A percentile compares a stretch with the other conserved stretches of the same genome.
Evolutionary conservation across 371 early-diverging fungal genomes (phyloP).

Genomic region (Rhizomucor miehei): DNA sequence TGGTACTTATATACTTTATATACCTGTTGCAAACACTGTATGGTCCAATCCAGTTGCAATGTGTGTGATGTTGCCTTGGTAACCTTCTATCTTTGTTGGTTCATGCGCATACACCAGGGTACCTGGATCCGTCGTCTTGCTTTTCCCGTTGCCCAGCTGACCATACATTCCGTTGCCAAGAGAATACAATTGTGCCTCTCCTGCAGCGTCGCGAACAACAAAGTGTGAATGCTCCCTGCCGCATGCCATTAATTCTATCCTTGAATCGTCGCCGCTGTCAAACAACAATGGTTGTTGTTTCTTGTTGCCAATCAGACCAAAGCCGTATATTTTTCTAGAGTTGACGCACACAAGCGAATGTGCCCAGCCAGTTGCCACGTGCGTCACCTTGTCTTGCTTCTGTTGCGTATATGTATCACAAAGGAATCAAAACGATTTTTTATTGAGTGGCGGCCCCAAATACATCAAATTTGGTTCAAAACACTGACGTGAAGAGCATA

Average conservation of each 20-base stretch:
- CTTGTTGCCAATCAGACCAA: constrained; percentile 36
- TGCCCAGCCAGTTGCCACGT: constrained; percentile 44
- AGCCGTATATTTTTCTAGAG: constrained; percentile 25
- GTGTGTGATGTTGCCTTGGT: constrained; percentile 33
- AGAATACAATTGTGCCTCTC: constrained; percentile 42
- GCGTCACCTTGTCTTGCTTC: constrained; percentile 17
- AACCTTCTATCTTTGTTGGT: constrained; percentile 18
- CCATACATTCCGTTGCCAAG: constrained; percentile 73
- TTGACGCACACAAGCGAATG: constrained; percentile 34
- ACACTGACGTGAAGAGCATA: constrained; percentile 35
- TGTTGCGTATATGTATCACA: too few relatives aligned
- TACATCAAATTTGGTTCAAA: neutral
- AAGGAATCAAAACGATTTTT: too few relatives aligned
- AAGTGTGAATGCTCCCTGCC: constrained; percentile 66
- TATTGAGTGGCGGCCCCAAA: too few relatives aligned
- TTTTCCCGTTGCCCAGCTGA: constrained; percentile 56
- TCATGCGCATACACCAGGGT: constrained; percentile 15
- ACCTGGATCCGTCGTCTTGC: constrained; percentile 33
- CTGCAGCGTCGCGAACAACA: constrained; percentile 15
- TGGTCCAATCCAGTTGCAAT: constrained; percentile 78
- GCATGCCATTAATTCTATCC: constrained; percentile 30
- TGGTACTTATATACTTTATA: neutral
- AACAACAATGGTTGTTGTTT: constrained; percentile 3
- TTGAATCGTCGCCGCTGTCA: constrained; percentile 1
- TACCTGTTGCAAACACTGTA: constrained; percentile 62